These are phyloP conservation scores for Patellifolia procumbens DNA, from an alignment of 179 eudicot genomes.

Conservation along the genomic window DNA sequence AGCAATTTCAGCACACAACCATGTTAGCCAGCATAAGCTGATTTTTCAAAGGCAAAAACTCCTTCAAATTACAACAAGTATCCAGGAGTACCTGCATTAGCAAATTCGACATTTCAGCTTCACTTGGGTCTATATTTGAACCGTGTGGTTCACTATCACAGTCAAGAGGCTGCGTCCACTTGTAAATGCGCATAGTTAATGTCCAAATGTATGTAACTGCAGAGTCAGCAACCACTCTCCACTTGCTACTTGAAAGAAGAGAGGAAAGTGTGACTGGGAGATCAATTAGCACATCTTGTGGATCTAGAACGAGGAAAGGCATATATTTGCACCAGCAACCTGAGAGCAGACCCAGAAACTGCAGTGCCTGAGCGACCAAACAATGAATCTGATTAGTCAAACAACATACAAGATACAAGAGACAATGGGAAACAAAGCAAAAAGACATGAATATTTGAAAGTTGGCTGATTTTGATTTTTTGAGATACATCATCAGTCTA, in stretches of 20 bases:
- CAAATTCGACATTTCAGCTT: slow-evolving; percentile 44
- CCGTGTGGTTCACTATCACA: slow-evolving; percentile 27
- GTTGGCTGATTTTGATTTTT: not conserved
- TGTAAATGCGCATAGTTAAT: slow-evolving; percentile 58
- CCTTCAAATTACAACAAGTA: slow-evolving; percentile 58
- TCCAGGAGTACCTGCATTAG: slow-evolving; percentile 54
- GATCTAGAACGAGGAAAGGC: slow-evolving; percentile 76
- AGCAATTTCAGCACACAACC: slow-evolving; percentile 19
- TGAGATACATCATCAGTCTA: not conserved
- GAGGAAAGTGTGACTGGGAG: slow-evolving; percentile 76
- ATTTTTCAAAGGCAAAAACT: slow-evolving; percentile 62
- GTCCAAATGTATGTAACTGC: slow-evolving; percentile 63
- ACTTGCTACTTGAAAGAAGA: slow-evolving; percentile 54
- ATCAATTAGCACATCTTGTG: slow-evolving; percentile 55
- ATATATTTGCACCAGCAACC: slow-evolving; percentile 80
- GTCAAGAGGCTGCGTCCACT: slow-evolving; percentile 42
- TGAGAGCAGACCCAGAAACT: slow-evolving; percentile 69
- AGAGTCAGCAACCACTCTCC: slow-evolving; percentile 56
- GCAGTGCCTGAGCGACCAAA: slow-evolving; percentile 57
- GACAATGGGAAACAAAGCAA: not conserved
- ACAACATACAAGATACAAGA: not conserved
- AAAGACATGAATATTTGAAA: not conserved
- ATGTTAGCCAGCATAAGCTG: slow-evolving; percentile 79
- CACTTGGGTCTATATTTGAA: slow-evolving; percentile 54
- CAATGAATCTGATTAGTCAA: not conserved